Percentiles rank a stretch among this genome's conserved stretches.
Conservation (phyloP, 371 early-diverging fungal species). For the Quaeritorhiza haematococci region DNA sequence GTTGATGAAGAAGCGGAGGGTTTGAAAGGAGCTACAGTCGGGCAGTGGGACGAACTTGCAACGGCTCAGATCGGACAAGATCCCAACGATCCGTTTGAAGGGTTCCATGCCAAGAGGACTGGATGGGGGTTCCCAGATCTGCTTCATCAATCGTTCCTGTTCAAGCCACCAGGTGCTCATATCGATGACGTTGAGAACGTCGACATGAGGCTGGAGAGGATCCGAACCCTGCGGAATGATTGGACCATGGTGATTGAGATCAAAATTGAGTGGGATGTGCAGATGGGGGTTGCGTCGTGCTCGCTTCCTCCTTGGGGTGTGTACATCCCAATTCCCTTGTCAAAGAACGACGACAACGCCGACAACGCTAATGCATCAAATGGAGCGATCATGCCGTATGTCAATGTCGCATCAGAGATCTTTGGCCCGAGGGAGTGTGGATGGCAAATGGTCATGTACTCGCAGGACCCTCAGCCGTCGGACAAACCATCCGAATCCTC, state of each 20-base stretch:
- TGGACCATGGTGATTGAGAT: constrained; percentile 7
- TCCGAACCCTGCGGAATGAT: constrained; percentile 7
- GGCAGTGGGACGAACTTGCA: neutral
- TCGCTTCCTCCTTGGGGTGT: neutral
- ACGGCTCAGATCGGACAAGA: neutral
- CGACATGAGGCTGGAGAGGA: constrained; percentile 13
- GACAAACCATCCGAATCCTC: neutral
- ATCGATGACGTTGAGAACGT: constrained; percentile 9
- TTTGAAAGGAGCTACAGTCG: neutral
- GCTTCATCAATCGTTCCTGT: constrained; percentile 4
- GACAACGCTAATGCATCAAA: no score
- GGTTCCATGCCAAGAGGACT: no score
- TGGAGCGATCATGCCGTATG: no score
- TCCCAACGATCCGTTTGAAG: neutral
- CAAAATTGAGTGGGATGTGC: constrained; percentile 2
- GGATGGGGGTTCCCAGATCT: constrained; percentile 32
- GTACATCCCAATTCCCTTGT: no score
- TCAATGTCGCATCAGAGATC: constrained; percentile 5
- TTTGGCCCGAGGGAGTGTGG: constrained; percentile 21
- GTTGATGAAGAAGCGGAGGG: no score
- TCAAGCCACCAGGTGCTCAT: constrained; percentile 11
- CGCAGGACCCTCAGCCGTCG: no score
- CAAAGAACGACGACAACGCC: no score
- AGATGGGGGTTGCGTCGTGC: neutral
- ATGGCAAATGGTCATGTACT: constrained; percentile 18